These are phyloP conservation scores for Aureobasidium mangrovei DNA, from an alignment of 2,329 filamentous ascomycete genomes.

Conservation along the genomic window DNA sequence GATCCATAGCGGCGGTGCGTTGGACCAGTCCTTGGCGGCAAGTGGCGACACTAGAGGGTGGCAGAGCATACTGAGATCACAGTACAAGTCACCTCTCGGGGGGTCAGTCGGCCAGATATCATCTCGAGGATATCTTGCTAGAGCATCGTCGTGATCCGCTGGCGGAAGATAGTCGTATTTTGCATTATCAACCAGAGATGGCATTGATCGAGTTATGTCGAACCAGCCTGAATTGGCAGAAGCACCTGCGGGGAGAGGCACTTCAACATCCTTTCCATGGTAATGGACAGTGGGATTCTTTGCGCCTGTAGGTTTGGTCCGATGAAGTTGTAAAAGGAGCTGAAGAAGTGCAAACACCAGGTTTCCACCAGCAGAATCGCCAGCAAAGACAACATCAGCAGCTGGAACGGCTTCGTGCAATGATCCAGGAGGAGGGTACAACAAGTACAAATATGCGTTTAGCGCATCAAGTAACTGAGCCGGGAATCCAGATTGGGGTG, in stretches of 20 bases:
- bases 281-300: conserved; percentile 45
- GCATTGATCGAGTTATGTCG: conserved; percentile 58
- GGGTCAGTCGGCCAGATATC: conserved; percentile 38
- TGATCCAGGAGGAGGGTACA: conserved; percentile 61
- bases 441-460: conserved; percentile 60
- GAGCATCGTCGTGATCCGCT: conserved; percentile 27
- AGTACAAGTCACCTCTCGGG: conserved; percentile 40
- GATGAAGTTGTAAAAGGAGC: conserved; percentile 55
- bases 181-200: conserved; percentile 44
- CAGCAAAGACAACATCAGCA: conserved; percentile 59
- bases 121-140: conserved; percentile 40
- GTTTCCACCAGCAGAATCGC: conserved; percentile 70
- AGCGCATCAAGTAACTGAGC: conserved; percentile 64
- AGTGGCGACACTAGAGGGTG: conserved; percentile 64
- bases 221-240: conserved; percentile 60
- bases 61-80: conserved; percentile 33
- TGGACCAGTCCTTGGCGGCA: conserved; percentile 49
- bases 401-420: conserved; percentile 58
- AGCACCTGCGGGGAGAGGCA: conserved; percentile 59
- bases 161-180: conserved; percentile 57
- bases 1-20: conserved; percentile 58
- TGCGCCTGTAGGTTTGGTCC: conserved; percentile 30
- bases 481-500: conserved; percentile 68
- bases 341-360: conserved; percentile 59
- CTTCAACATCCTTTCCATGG: conserved; percentile 48